These are phyloP conservation scores for Fusarium albidum DNA, from an alignment of 2,329 filamentous ascomycete species.

Conservation along the genomic window DNA sequence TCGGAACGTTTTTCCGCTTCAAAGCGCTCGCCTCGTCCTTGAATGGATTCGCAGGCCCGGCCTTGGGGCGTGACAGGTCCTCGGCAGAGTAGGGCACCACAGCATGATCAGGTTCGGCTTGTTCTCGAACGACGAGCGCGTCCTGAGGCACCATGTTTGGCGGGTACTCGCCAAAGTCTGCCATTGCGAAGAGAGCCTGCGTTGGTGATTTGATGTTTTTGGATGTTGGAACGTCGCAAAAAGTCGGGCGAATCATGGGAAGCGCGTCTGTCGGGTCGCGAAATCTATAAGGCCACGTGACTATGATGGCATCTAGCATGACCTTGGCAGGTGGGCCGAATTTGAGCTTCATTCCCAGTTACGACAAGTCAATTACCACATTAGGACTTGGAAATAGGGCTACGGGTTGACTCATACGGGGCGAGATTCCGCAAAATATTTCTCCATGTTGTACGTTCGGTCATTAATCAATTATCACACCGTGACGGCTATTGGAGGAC, in stretches of 20 bases:
- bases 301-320: constrained; percentile 23
- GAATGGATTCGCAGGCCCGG: constrained; percentile 80
- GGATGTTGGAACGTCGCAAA: constrained; percentile 21
- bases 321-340: background rate
- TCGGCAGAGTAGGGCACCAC: constrained; percentile 75
- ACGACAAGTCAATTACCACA: background rate
- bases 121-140: constrained; percentile 65
- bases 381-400: background rate
- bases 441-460: constrained; percentile 22
- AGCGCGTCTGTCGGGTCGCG: constrained; percentile 21
- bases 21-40: constrained; percentile 66
- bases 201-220: background rate
- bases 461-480: constrained; percentile 45
- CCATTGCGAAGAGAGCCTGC: constrained; percentile 53
- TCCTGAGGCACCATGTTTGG: constrained; percentile 72
- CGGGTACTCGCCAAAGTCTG: constrained; percentile 69
- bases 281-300: constrained; percentile 28
- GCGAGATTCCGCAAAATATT: too few relatives aligned
- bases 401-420: background rate
- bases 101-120: constrained; percentile 65
- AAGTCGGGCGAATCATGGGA: constrained; percentile 5
- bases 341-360: background rate
- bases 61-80: constrained; percentile 69
- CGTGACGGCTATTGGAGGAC: constrained; percentile 29
- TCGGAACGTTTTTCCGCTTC: constrained; percentile 84